These are phyloP conservation scores for Ogataea corticis DNA, from an alignment of 805 yeast species.

Conservation along the genomic window DNA sequence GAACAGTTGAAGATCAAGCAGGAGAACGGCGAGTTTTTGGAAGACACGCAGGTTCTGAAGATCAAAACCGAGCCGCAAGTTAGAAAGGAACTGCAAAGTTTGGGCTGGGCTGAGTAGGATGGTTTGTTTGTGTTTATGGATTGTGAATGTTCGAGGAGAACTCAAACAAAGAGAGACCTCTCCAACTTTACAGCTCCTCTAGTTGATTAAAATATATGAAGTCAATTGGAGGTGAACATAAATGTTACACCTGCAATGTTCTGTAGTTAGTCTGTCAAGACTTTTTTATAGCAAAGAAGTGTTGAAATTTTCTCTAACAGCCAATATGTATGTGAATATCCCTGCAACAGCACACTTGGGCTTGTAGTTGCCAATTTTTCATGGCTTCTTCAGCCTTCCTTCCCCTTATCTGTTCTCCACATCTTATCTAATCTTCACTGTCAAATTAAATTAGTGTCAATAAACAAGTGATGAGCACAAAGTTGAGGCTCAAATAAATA, in stretches of 20 bases:
- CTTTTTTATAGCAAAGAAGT: too few relatives aligned
- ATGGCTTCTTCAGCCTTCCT: background rate
- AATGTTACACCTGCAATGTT: too few relatives aligned
- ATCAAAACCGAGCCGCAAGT: conserved; percentile 84
- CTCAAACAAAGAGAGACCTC: too few relatives aligned
- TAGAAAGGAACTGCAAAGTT: conserved; percentile 64
- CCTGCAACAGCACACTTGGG: too few relatives aligned
- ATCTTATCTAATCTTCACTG: background rate
- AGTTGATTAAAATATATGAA: background rate
- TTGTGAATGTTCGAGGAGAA: too few relatives aligned
- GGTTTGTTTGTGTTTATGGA: background rate
- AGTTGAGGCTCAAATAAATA: too few relatives aligned
- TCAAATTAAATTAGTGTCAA: background rate
- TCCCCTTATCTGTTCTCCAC: background rate
- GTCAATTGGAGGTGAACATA: too few relatives aligned
- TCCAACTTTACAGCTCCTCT: background rate
- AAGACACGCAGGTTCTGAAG: conserved; percentile 89
- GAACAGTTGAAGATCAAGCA: conserved; percentile 85
- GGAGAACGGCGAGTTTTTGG: conserved; percentile 79
- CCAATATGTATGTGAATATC: too few relatives aligned
- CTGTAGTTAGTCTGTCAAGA: too few relatives aligned
- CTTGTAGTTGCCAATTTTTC: too few relatives aligned
- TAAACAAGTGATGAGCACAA: too few relatives aligned
- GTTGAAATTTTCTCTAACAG: too few relatives aligned
- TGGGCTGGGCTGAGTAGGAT: conserved; percentile 56